Evolutionary conservation across 176 grass and related monocot genomes (phyloP).

Genomic region (Oryza officinalis): DNA sequence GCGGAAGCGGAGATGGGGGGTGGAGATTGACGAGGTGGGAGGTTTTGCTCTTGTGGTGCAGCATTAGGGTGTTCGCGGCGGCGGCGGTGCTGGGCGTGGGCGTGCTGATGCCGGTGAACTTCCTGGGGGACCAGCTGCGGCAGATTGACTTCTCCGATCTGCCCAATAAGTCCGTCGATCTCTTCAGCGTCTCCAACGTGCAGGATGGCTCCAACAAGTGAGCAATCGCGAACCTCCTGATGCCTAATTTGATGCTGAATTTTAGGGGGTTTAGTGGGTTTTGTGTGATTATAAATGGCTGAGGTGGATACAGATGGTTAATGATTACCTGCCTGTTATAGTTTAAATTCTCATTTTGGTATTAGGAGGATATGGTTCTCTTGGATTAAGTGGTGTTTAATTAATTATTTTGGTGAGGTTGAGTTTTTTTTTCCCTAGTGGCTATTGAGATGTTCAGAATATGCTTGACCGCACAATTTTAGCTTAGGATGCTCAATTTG

Average conservation of each 20-base stretch:
- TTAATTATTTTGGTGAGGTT: background rate
- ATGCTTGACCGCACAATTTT: background rate
- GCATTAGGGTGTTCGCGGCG: constrained; percentile 73
- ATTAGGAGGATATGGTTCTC: background rate
- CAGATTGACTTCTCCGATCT: constrained; percentile 80
- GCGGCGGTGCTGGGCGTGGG: constrained; percentile 69
- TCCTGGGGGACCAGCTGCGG: constrained; percentile 67
- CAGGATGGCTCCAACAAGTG: constrained; percentile 77
- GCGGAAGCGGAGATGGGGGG: too few relatives aligned
- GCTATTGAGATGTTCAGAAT: background rate
- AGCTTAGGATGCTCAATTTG: background rate
- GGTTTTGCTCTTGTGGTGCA: constrained; percentile 27
- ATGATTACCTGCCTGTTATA: background rate
- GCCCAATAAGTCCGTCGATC: constrained; percentile 77
- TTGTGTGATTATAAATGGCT: background rate
- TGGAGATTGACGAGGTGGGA: background rate
- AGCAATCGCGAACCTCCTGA: constrained; percentile 1
- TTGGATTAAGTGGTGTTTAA: background rate
- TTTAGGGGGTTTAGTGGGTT: background rate
- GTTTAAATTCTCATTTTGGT: background rate
- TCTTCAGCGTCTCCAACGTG: constrained; percentile 96
- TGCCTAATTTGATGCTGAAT: background rate
- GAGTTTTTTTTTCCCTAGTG: background rate
- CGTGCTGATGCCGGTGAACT: constrained; percentile 83
- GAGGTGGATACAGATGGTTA: background rate